These are phyloP conservation scores for Austroboletus eburneus DNA, from an alignment of 768 basidiomycete genomes.

Conservation along the genomic window DNA sequence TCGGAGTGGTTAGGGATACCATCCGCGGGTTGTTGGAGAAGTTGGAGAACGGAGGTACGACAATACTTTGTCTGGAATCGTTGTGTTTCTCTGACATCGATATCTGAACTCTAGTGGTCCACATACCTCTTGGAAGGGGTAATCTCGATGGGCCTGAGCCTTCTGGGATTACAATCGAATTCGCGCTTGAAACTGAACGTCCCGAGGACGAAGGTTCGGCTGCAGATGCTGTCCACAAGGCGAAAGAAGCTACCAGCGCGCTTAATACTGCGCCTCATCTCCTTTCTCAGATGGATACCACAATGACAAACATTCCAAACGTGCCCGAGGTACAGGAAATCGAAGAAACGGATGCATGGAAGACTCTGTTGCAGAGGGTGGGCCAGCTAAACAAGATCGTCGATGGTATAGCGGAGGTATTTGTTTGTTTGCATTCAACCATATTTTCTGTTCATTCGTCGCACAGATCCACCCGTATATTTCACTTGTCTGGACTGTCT, in stretches of 20 bases:
- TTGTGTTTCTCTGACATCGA: neutral
- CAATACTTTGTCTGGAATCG: neutral
- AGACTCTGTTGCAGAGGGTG: neutral
- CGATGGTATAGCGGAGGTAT: neutral
- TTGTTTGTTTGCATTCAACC: neutral
- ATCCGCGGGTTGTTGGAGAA: neutral
- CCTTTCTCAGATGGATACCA: neutral
- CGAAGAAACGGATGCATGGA: neutral
- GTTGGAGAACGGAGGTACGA: neutral
- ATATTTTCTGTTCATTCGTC: neutral
- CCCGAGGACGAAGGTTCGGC: no score
- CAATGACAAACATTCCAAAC: neutral
- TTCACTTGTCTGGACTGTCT: neutral
- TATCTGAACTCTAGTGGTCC: neutral
- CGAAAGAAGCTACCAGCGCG: neutral
- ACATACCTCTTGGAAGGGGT: neutral
- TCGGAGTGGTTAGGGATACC: neutral
- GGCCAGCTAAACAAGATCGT: neutral
- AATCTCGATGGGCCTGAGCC: neutral
- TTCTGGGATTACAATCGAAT: neutral
- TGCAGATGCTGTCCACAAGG: no score
- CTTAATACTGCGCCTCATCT: neutral
- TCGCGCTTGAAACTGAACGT: no score
- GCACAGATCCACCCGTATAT: neutral
- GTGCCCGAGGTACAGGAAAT: neutral